phyloP scores from a whole-genome alignment of 192 early-diverging fungal genomes.

The Thamnidium elegans region DNA sequence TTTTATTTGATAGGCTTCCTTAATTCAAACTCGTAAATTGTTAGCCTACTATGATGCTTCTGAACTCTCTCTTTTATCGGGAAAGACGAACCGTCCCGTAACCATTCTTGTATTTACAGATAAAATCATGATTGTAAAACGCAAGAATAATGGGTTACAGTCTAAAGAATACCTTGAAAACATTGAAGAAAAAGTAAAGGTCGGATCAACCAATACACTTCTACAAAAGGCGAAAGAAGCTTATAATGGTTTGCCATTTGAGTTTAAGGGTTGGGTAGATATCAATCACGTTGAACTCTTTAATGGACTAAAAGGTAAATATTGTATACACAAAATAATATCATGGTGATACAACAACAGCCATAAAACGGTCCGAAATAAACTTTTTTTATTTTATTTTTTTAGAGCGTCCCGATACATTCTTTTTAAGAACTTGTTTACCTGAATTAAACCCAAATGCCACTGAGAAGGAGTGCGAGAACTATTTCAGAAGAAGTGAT shows the following conservation, averaged over 20 bases:
- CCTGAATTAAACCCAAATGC: neutral
- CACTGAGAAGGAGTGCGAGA: neutral
- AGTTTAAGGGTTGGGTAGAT: conserved; percentile 16
- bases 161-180: neutral
- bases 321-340: neutral
- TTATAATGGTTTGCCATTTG: neutral
- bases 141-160: conserved; percentile 8
- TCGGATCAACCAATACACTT: neutral
- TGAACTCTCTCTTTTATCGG: conserved; percentile 16
- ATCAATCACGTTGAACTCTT: conserved; percentile 8
- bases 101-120: conserved; percentile 31
- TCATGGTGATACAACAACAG: neutral
- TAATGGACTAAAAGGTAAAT: conserved; percentile 16
- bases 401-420: conserved; percentile 14
- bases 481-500: conserved; percentile 16
- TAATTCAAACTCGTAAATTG: conserved; percentile 24
- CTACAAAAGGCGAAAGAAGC: neutral
- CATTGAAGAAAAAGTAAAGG: neutral
- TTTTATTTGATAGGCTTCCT: conserved; percentile 12
- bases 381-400: neutral
- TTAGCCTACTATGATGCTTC: conserved; percentile 24
- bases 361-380: too few species aligned
- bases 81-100: conserved; percentile 17
- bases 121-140: conserved; percentile 24
- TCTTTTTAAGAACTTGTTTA: conserved; percentile 11